Base-by-base conservation (phyloP, 73 alveolate genomes). In the Paramecium biaurelia region DNA sequence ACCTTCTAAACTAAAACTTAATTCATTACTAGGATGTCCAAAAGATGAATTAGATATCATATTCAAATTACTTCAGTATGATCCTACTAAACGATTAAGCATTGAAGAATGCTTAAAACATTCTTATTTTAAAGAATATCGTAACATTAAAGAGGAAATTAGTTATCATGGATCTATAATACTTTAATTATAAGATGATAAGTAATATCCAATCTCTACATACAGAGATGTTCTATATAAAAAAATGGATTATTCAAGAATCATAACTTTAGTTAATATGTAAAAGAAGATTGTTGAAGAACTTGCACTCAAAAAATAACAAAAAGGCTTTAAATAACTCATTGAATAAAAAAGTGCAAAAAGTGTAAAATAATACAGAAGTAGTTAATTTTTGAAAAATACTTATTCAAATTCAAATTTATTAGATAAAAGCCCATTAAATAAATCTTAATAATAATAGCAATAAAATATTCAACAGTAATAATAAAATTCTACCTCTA, bases 61-160 rank as follows among this genome's bases (percentile, higher is more conserved):
- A 5, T 14, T 30, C 14, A 86, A 70, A 53, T 74, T 94, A 38
- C 92, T 96, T 45, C 92, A 82, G 41, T 96, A 92, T 76, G 94
- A 96, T 82, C 99, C 99, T 14, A 59, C 76, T 7, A 96, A 96
- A 85, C 70, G 99, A 89, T 30, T 96, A 38, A 93, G 95, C 42
- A 95, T 95, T 32, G 98, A 93, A 1, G 85, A 86, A 24, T 74
- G 85, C 42, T 58, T 86, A 59, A 59, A 63, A 41, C 93, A 86
- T 42, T 41, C 85, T 43, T 86, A 57, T 86, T 32, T 86, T 30
- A 70, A 47, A 59, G 93, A 86, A 59, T 86, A 43, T 59, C 94
- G 76, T 12, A 89, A 76, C 45, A 10, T 26, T 9, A 42, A 41
- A 89, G 94, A 89, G 47, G 94, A 89, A 56, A 23, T 30, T 18